These are phyloP conservation scores for Hibiscus tridactylites DNA, from an alignment of 345 rosid species.

Conservation along the genomic window DNA sequence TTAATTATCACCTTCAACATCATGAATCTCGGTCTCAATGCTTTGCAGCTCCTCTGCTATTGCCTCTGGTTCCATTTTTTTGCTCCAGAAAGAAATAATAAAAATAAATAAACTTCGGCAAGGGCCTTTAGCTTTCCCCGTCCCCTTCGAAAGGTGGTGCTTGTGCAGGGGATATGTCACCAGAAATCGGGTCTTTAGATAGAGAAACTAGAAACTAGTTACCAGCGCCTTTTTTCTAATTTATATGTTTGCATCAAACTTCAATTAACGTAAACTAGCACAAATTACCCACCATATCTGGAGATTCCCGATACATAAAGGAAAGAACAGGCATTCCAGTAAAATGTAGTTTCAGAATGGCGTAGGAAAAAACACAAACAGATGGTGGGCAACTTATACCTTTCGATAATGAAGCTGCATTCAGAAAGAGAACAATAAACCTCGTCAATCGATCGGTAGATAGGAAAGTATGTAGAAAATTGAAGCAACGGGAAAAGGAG, in stretches of 20 bases:
- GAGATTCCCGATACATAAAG: not conserved
- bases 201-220: not conserved
- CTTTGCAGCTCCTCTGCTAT: slow-evolving; percentile 49
- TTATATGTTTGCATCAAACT: not conserved
- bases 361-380: not conserved
- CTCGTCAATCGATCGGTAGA: not conserved
- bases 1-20: slow-evolving; percentile 49
- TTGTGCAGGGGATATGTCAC: not conserved
- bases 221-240: not conserved
- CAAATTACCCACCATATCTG: not conserved
- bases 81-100: not conserved
- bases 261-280: not conserved
- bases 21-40: slow-evolving; percentile 50
- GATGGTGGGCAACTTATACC: not conserved
- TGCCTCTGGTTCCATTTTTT: slow-evolving; percentile 41
- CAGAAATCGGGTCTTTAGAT: not conserved
- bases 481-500: not conserved
- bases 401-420: not conserved
- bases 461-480: not conserved
- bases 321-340: not conserved
- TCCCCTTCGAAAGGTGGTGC: not conserved
- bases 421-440: not conserved
- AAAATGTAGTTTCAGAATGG: not conserved
- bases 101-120: not conserved
- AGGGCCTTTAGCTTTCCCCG: not conserved